These are phyloP conservation scores for Leccinum rimulosum DNA, from an alignment of 768 basidiomycete genomes.

Conservation along the genomic window DNA sequence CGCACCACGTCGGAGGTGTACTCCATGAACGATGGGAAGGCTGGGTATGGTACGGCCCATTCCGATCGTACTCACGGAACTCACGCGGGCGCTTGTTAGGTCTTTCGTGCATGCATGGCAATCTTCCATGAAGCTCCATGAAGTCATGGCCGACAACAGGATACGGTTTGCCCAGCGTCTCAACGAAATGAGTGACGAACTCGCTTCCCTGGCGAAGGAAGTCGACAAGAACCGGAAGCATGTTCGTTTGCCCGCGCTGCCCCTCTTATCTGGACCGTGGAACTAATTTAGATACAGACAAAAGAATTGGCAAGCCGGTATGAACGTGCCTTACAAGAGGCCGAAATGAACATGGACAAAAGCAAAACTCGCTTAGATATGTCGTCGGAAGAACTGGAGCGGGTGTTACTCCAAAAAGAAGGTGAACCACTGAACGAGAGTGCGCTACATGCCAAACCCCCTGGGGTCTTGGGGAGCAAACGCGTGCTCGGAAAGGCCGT, in stretches of 20 bases:
- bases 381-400: conserved; percentile 91
- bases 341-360: conserved; percentile 84
- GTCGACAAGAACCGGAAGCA: conserved; percentile 93
- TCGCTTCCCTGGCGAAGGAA: conserved; percentile 79
- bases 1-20: conserved; percentile 80
- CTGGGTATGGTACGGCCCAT: conserved; percentile 62
- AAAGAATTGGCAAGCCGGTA: conserved; percentile 89
- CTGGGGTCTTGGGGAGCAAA: conserved; percentile 63
- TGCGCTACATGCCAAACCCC: conserved; percentile 59
- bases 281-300: conserved; percentile 48
- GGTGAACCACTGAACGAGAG: conserved; percentile 90
- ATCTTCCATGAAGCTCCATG: conserved; percentile 82
- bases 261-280: background rate
- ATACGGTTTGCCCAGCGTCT: conserved; percentile 81
- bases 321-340: conserved; percentile 85
- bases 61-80: conserved; percentile 5
- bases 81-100: conserved; percentile 14
- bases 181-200: conserved; percentile 97
- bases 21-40: conserved; percentile 86
- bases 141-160: conserved; percentile 86
- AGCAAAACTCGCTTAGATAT: conserved; percentile 82
- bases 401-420: conserved; percentile 89
- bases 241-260: conserved; percentile 38
- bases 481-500: conserved; percentile 89
- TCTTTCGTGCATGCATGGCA: conserved; percentile 86